Evolutionary conservation across 2,329 filamentous ascomycete species (phyloP).

Genomic region (Apiospora phragmitis): DNA sequence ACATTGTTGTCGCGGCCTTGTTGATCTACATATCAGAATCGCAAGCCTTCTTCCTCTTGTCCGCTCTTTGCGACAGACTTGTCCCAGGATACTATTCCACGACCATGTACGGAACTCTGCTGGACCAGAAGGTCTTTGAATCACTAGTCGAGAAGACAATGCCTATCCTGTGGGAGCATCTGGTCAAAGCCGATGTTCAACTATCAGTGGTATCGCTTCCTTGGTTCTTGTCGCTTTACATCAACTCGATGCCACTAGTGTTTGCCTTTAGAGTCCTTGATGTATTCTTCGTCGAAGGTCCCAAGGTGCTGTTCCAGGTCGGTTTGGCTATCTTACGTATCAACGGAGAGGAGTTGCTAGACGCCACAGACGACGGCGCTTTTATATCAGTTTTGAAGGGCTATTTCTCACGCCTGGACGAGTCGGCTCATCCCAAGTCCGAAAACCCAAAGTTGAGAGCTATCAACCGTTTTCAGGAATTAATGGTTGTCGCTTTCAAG

Average conservation of each 20-base stretch:
- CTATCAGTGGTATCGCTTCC: constrained; percentile 95
- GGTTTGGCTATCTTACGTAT: constrained; percentile 95
- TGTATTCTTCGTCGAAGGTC: constrained; percentile 97
- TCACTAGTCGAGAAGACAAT: constrained; percentile 98
- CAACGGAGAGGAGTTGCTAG: constrained; percentile 92
- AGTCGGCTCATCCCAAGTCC: constrained; percentile 92
- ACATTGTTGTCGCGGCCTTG: constrained; percentile 96
- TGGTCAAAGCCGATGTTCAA: constrained; percentile 96
- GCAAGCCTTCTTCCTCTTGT: constrained; percentile 93
- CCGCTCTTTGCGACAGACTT: constrained; percentile 86
- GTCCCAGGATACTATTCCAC: constrained; percentile 97
- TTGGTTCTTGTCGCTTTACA: constrained; percentile 97
- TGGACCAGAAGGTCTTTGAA: constrained; percentile 97
- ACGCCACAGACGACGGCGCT: constrained; percentile 90
- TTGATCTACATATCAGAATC: constrained; percentile 98
- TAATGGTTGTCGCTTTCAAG: constrained; percentile 99
- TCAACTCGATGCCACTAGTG: constrained; percentile 98
- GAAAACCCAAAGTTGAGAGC: constrained; percentile 93
- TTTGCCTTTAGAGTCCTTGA: constrained; percentile 96
- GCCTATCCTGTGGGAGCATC: constrained; percentile 96
- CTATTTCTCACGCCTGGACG: constrained; percentile 90
- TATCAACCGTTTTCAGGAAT: constrained; percentile 93
- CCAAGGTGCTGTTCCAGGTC: constrained; percentile 96
- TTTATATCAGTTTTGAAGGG: constrained; percentile 96
- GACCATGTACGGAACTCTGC: constrained; percentile 97